Percentiles rank a stretch among this genome's conserved stretches.
phyloP scores from a whole-genome alignment of 1,284 basidiomycete genomes.

The Austroboletus rostrupii region DNA sequence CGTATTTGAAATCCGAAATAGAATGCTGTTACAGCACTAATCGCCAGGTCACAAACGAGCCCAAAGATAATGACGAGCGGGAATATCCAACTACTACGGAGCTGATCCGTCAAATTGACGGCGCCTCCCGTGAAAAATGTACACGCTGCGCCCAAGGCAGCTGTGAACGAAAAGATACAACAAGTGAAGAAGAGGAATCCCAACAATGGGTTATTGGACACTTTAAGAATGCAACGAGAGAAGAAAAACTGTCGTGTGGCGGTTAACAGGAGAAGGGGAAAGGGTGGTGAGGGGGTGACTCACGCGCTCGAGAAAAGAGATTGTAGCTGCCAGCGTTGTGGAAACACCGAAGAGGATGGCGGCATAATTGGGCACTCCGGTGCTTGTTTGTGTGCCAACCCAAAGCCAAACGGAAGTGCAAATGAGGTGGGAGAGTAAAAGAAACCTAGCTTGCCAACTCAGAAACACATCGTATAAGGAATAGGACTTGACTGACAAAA shows the following conservation, averaged over 20 bases:
- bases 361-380: conserved; percentile 8
- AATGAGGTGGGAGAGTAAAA: conserved; percentile 17
- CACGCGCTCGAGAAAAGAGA: conserved; percentile 20
- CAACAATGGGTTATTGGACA: conserved; percentile 16
- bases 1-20: conserved; percentile 10
- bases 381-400: conserved; percentile 6
- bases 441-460: conserved; percentile 10
- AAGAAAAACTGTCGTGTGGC: conserved; percentile 19
- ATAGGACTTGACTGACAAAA: conserved; percentile 16
- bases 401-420: conserved; percentile 21
- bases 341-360: conserved; percentile 20
- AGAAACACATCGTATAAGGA: not conserved
- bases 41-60: conserved; percentile 18
- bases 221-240: conserved; percentile 14
- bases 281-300: not conserved
- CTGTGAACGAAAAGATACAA: conserved; percentile 23
- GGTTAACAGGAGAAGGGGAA: not conserved
- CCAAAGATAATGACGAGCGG: conserved; percentile 18
- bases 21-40: conserved; percentile 9
- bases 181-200: conserved; percentile 11
- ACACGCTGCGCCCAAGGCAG: conserved; percentile 19
- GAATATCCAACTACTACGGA: conserved; percentile 16
- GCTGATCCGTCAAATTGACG: conserved; percentile 10
- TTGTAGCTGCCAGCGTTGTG: conserved; percentile 9
- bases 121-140: conserved; percentile 14